Evolutionary conservation across 805 yeast genomes (phyloP).

Genomic region (Wickerhamomyces queroliae): DNA sequence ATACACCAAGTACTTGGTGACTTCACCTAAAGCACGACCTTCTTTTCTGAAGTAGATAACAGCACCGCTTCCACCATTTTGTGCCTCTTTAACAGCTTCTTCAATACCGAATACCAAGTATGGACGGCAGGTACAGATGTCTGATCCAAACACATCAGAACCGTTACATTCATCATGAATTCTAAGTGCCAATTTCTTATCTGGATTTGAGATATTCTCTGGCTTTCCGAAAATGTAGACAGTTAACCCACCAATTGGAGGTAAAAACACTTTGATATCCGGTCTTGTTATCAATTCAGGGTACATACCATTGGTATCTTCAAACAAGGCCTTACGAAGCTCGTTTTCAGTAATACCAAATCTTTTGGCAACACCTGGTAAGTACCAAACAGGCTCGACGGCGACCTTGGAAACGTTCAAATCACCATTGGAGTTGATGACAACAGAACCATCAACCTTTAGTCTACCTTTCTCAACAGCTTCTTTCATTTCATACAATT

Average conservation of each 20-base stretch:
- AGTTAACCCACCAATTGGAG: conserved; percentile 66
- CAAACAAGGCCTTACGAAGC: conserved; percentile 54
- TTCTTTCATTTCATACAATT: conserved; percentile 50
- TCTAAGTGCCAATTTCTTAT: conserved; percentile 48
- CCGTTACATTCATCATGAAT: conserved; percentile 70
- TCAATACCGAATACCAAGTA: conserved; percentile 60
- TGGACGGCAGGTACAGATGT: conserved; percentile 67
- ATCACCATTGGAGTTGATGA: conserved; percentile 54
- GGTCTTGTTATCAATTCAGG: conserved; percentile 66
- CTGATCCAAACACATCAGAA: conserved; percentile 63
- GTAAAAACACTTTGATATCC: conserved; percentile 58
- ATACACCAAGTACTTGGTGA: conserved; percentile 62
- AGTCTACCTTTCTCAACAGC: conserved; percentile 49
- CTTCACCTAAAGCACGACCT: conserved; percentile 67
- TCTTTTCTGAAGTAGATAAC: conserved; percentile 65
- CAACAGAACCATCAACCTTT: conserved; percentile 54
- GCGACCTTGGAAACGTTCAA: conserved; percentile 59
- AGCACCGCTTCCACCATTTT: conserved; percentile 57
- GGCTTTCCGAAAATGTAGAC: conserved; percentile 65
- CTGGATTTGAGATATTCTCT: conserved; percentile 43
- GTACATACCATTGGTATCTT: conserved; percentile 68
- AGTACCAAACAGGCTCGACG: conserved; percentile 66
- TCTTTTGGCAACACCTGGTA: conserved; percentile 64
- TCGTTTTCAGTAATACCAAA: conserved; percentile 51
- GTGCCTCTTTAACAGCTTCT: conserved; percentile 67